Percentiles rank a stretch among this genome's conserved stretches.
Conservation (phyloP, 345 rosid species). For the Populus davidiana region DNA sequence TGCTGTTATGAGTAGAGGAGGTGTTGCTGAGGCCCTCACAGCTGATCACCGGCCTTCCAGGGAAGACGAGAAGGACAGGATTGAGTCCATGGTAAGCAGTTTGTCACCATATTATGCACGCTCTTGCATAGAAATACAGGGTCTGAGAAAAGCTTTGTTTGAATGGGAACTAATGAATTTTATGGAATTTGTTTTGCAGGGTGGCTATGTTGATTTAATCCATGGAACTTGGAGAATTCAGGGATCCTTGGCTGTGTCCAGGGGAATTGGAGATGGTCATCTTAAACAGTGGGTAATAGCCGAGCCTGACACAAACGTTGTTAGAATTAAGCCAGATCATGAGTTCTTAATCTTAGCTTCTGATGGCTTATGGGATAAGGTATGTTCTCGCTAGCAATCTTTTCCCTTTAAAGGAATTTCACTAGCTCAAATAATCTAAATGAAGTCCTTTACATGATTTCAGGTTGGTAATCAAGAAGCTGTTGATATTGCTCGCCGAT, state of each 20-base stretch:
- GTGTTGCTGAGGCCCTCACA: constrained; percentile 72
- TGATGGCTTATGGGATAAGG: constrained; percentile 98
- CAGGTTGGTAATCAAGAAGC: constrained; percentile 95
- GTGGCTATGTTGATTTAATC: constrained; percentile 76
- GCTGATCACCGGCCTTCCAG: constrained; percentile 81
- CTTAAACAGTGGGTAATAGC: constrained; percentile 86
- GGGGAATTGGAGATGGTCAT: constrained; percentile 75
- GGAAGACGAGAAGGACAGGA: constrained; percentile 71
- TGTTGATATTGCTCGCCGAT: constrained; percentile 61
- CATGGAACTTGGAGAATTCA: constrained; percentile 87
- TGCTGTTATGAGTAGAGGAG: constrained; percentile 77
- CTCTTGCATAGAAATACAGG: not conserved
- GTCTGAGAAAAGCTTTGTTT: not conserved
- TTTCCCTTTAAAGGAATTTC: not conserved
- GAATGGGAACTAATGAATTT: constrained; percentile 6
- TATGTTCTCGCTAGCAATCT: constrained; percentile 15
- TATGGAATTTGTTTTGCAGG: constrained; percentile 33
- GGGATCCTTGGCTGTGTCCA: constrained; percentile 78
- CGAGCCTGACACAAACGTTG: constrained; percentile 68
- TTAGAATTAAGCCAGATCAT: constrained; percentile 44
- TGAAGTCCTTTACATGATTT: not conserved
- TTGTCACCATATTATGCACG: not conserved
- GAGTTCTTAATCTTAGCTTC: constrained; percentile 94
- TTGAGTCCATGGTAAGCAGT: constrained; percentile 56
- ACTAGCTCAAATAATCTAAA: not conserved